These are phyloP conservation scores for Talaromyces thailandensis DNA, from an alignment of 495 filamentous ascomycete genomes.

Conservation along the genomic window DNA sequence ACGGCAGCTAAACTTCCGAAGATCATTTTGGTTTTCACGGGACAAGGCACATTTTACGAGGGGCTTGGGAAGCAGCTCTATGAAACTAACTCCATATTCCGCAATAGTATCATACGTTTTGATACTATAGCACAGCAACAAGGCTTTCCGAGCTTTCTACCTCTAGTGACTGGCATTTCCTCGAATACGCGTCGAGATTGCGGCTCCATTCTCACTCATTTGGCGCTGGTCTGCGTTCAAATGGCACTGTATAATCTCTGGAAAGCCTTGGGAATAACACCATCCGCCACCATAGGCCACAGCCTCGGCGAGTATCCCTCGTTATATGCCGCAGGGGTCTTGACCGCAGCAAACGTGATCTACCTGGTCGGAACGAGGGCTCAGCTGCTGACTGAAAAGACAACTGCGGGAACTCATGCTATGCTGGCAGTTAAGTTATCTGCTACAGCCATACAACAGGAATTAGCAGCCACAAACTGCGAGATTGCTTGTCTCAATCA, in stretches of 20 bases:
- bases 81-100: slow-evolving; percentile 48
- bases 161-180: slow-evolving; percentile 49
- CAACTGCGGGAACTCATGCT: slow-evolving; percentile 57
- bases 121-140: slow-evolving; percentile 58
- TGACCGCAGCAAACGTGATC: slow-evolving; percentile 70
- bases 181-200: slow-evolving; percentile 21
- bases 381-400: slow-evolving; percentile 59
- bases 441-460: slow-evolving; percentile 19
- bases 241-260: slow-evolving; percentile 78
- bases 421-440: slow-evolving; percentile 42
- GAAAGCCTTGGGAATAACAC: slow-evolving; percentile 67
- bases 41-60: slow-evolving; percentile 39
- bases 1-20: slow-evolving; percentile 13
- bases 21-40: slow-evolving; percentile 42
- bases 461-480: slow-evolving; percentile 15
- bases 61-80: slow-evolving; percentile 58
- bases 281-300: slow-evolving; percentile 77
- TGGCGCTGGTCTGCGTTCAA: slow-evolving; percentile 68
- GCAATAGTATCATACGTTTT: slow-evolving; percentile 55
- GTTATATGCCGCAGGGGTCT: slow-evolving; percentile 66
- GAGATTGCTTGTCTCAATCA: slow-evolving; percentile 47
- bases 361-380: slow-evolving; percentile 73
- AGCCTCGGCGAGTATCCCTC: slow-evolving; percentile 85
- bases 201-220: slow-evolving; percentile 60
- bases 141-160: slow-evolving; percentile 56